Conservation (phyloP, 495 filamentous ascomycete species). For the Massariosphaeria phaeospora region DNA sequence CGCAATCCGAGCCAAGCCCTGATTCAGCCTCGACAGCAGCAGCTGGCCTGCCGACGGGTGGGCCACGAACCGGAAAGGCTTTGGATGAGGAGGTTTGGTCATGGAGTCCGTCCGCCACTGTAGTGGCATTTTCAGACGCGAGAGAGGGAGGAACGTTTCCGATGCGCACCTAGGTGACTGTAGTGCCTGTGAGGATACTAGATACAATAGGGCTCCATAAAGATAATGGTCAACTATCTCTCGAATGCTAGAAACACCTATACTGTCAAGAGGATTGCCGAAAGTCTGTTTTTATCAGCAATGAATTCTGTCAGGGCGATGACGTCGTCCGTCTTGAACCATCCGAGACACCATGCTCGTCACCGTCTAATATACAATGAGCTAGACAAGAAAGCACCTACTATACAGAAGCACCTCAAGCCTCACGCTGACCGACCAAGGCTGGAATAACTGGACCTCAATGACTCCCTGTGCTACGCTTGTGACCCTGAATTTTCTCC, state of each 20-base stretch:
- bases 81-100: background rate
- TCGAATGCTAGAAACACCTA: too few relatives aligned
- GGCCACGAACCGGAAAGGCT: slow-evolving; percentile 10
- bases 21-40: slow-evolving; percentile 22
- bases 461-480: slow-evolving; percentile 17
- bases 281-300: too few relatives aligned
- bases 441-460: background rate
- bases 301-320: too few relatives aligned
- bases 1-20: slow-evolving; percentile 23
- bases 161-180: too few relatives aligned
- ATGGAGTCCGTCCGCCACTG: background rate
- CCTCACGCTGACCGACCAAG: too few relatives aligned
- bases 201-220: too few relatives aligned
- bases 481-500: slow-evolving; percentile 25
- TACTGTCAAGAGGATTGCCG: too few relatives aligned
- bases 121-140: background rate
- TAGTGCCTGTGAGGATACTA: too few relatives aligned
- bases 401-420: too few relatives aligned
- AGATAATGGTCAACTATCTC: too few relatives aligned
- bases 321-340: background rate
- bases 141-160: background rate
- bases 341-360: background rate
- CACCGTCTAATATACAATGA: background rate
- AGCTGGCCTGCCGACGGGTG: background rate
- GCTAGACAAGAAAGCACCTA: too few relatives aligned